Percentiles rank a stretch among this genome's conserved stretches.
Evolutionary conservation across 768 basidiomycete species (phyloP).

Genomic region (Kwoniella heveanensis): DNA sequence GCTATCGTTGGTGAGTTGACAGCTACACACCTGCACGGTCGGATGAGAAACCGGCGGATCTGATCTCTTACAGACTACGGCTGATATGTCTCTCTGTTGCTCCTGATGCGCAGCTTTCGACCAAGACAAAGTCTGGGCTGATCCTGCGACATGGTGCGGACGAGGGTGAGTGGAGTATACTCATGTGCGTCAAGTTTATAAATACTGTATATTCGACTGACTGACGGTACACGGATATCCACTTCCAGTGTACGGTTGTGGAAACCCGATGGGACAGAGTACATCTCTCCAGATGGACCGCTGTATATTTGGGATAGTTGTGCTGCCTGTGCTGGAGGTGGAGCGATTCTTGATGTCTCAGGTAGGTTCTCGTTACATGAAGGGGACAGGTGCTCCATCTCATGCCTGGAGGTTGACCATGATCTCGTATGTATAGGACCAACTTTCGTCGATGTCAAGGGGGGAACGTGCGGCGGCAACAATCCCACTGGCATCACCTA

Average conservation of each 20-base stretch:
- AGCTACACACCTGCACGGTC: too few relatives aligned
- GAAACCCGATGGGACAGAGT: slow-evolving; percentile 10
- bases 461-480: slow-evolving; percentile 32
- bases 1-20: slow-evolving; percentile 22
- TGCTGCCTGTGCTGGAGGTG: slow-evolving; percentile 15
- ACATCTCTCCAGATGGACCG: slow-evolving; percentile 13
- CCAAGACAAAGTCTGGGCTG: slow-evolving; percentile 12
- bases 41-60: too few relatives aligned
- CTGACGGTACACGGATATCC: neutral
- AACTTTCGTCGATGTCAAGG: slow-evolving; percentile 28
- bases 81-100: too few relatives aligned
- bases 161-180: slow-evolving; percentile 19
- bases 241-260: slow-evolving; percentile 14
- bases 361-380: slow-evolving; percentile 12
- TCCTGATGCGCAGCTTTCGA: slow-evolving; percentile 15
- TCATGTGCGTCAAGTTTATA: neutral
- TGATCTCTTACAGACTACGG: too few relatives aligned
- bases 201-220: neutral
- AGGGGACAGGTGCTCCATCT: too few relatives aligned
- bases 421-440: slow-evolving; percentile 6
- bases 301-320: slow-evolving; percentile 29
- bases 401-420: too few relatives aligned
- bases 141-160: slow-evolving; percentile 26
- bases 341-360: slow-evolving; percentile 20
- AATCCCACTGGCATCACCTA: slow-evolving; percentile 28